phyloP scores from a whole-genome alignment of 768 basidiomycete species.

The Suillus plorans region DNA sequence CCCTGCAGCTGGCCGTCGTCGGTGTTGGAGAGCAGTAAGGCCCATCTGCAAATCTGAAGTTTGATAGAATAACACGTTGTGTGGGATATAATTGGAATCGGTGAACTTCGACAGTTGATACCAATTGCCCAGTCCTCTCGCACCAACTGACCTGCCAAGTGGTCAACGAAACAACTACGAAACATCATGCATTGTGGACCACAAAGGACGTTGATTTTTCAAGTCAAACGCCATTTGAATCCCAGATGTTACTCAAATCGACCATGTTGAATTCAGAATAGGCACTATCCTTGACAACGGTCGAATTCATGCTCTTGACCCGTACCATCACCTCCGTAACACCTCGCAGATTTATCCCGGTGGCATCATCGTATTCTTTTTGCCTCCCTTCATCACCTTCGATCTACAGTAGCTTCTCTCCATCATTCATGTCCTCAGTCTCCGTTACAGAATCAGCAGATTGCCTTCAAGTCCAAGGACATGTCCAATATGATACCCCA shows the following conservation, averaged over 20 bases:
- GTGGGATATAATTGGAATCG: neutral
- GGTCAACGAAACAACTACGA: neutral
- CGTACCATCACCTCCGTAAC: neutral
- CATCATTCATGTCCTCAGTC: constrained; percentile 20
- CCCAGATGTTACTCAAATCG: neutral
- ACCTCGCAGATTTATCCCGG: neutral
- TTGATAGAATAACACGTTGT: neutral
- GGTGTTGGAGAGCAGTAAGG: neutral
- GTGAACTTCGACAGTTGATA: neutral
- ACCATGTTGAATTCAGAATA: neutral
- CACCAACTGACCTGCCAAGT: neutral
- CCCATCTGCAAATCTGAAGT: neutral
- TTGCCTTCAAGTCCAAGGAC: constrained; percentile 68
- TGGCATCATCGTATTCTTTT: neutral
- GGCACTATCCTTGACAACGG: neutral
- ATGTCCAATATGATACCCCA: constrained; percentile 73
- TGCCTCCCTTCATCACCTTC: neutral
- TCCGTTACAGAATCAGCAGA: constrained; percentile 46
- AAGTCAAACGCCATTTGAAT: neutral
- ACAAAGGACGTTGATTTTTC: neutral
- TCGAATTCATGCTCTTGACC: constrained; percentile 5
- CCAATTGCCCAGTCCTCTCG: neutral
- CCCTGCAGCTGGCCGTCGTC: neutral
- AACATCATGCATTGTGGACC: neutral
- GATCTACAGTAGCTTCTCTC: constrained; percentile 2